Conservation (phyloP, 139 green algal genomes). For the Coelastrella sp. region DNA sequence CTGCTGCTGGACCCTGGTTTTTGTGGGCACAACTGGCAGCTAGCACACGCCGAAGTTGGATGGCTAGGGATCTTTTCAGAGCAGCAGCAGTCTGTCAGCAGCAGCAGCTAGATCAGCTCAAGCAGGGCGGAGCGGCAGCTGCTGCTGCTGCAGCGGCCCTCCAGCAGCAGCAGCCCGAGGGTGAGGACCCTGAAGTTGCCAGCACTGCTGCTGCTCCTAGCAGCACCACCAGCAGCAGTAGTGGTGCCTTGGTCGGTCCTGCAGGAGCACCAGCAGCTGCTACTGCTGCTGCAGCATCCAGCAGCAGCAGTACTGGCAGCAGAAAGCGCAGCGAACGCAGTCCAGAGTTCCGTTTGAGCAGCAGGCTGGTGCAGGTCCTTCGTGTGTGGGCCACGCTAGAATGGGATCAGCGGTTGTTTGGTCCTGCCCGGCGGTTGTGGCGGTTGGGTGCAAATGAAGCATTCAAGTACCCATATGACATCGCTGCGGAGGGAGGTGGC, state of each 20-base stretch:
- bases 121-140: slow-evolving; percentile 8
- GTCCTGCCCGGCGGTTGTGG: slow-evolving; percentile 67
- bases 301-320: slow-evolving; percentile 5
- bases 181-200: background rate
- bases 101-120: slow-evolving; percentile 36
- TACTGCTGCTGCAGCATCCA: background rate
- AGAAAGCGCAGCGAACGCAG: background rate
- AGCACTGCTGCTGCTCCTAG: background rate
- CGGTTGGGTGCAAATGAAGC: slow-evolving; percentile 56
- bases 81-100: slow-evolving; percentile 58
- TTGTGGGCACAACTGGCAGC: slow-evolving; percentile 73
- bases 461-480: slow-evolving; percentile 51
- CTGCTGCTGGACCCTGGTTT: slow-evolving; percentile 52
- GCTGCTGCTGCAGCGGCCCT: slow-evolving; percentile 12
- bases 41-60: slow-evolving; percentile 2
- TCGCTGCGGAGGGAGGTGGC: slow-evolving; percentile 33
- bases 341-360: background rate
- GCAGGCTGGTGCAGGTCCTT: slow-evolving; percentile 57
- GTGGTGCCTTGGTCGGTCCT: background rate
- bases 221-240: background rate
- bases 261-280: background rate
- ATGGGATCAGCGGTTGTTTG: slow-evolving; percentile 58
- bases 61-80: slow-evolving; percentile 65
- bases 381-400: slow-evolving; percentile 70
- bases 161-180: background rate